Base-by-base conservation (phyloP, 1,284 basidiomycete genomes). In the Rhizoctonia solani region DNA sequence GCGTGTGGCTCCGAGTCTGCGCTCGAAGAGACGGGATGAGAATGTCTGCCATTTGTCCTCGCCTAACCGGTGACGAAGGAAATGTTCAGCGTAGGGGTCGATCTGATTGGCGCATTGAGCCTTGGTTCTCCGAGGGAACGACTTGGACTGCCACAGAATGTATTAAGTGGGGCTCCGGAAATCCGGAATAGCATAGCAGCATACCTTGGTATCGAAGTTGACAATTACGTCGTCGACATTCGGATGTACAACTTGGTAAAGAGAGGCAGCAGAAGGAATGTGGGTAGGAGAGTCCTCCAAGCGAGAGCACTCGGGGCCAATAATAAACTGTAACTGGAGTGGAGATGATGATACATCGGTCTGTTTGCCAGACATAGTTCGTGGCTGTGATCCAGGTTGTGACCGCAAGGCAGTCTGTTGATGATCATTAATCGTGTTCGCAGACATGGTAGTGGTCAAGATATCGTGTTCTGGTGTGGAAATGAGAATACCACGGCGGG, bases 1-100 rank as follows among this genome's bases (percentile, higher is more conserved):
- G 72, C 77, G 78, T 70, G 77, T 74, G 49, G 74, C 75, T 29
- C 79, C 76, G 1, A 81, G 74, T 50, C 82, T 79, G 49, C 78
- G 77, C 71, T 83, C 81, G 44, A 80, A 81, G 8, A 83, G 74
- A 5, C 80, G 78, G 37, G 82, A 79, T 54, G 78, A 79, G 68
- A 82, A 83, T 37, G 80, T 81, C 30, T 75, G 72, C 80, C 80
- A 82, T 70, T 79, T 81, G 32, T 76, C 75, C 41, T 76, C 74
- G 65, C 81, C 81, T 37, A 82, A 77, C 54, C 76, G 76, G 49
- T 81, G 78, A 68, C 75, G 79, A 50, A 83, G 74, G 71, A 83
- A 83, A 34, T 74, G 74, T 41, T 79, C 77, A 2, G 81, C 81
- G 69, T 72, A 79, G 34, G 82, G 81, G 72, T 82, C 82, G 37